These are phyloP conservation scores for Breynia disticha DNA, from an alignment of 441 rosid species.

Conservation along the genomic window DNA sequence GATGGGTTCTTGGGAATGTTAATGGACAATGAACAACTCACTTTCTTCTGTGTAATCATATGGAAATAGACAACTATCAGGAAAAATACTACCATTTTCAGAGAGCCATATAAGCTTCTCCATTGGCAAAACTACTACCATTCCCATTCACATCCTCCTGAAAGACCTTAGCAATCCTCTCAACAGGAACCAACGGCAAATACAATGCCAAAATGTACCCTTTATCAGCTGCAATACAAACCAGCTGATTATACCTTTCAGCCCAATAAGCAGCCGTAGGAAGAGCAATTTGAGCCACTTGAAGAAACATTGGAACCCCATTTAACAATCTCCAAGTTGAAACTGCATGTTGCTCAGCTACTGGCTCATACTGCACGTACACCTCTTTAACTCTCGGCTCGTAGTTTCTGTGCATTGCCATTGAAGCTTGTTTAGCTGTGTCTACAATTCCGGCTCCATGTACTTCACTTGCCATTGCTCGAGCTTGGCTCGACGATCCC, in stretches of 20 bases:
- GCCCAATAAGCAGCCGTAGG: conserved; percentile 71
- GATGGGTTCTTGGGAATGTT: too few relatives aligned
- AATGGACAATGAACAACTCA: too few relatives aligned
- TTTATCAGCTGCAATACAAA: conserved; percentile 40
- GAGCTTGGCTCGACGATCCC: conserved; percentile 60
- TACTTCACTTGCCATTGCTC: conserved; percentile 51
- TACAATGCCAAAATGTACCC: conserved; percentile 52
- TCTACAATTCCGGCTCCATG: conserved; percentile 52
- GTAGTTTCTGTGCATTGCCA: conserved; percentile 46
- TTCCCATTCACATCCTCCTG: conserved; percentile 20
- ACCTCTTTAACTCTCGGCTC: conserved; percentile 65
- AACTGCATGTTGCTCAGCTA: conserved; percentile 56
- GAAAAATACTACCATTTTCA: not conserved
- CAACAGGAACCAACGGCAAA: conserved; percentile 69
- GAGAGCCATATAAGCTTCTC: conserved; percentile 14
- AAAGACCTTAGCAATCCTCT: conserved; percentile 62
- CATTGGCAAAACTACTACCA: conserved; percentile 9
- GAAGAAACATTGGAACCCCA: conserved; percentile 67
- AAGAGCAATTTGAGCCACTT: conserved; percentile 48
- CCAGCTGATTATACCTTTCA: conserved; percentile 65
- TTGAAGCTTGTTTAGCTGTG: conserved; percentile 52
- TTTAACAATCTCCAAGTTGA: conserved; percentile 66
- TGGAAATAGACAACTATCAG: too few relatives aligned
- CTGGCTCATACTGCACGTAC: conserved; percentile 65
- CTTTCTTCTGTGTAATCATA: too few relatives aligned